Base-by-base conservation (phyloP, 2,329 filamentous ascomycete species). In the Parastagonospora avenae region DNA sequence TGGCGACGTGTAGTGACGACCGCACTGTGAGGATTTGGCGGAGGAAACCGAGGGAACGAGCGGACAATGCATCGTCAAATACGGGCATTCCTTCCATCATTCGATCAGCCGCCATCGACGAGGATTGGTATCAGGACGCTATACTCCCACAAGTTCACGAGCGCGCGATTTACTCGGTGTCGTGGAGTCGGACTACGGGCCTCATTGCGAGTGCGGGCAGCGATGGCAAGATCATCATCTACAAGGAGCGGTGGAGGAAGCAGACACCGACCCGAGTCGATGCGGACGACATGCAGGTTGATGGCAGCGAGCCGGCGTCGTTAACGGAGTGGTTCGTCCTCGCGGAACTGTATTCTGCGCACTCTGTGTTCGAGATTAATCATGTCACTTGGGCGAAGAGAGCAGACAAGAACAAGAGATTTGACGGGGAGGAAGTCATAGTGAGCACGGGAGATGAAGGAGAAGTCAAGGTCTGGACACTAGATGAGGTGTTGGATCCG, bases 331-430 rank as follows among this genome's bases (percentile, higher is more conserved):
- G 94, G 94, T 79, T 80, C 6, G 74, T 93, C 3, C 67, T 96
- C 12, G 84, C 85, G 0, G 82, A 83, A n/a, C 69, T 89, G 1
- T 80, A 87, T 41, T 87, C 87, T 30, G 90, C 88, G 2, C 94
- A 99, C 71, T 92, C 91, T 1, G 90, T 95, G 2, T 97, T 93
- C 68, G 94, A 99, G 75, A 82, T 97, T 57, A 99, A 99, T 67
- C 92, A 97, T 73, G 83, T 94, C 42, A 86, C 85, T 2, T 99
- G 94, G 94, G 92, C 91, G 59, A 84, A 82, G 62, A 82, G 92
- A 50, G 89, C 85, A 50, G 92, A 96, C 70, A 80, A 80, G 42
- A 87, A 78, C 1, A 81, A 81, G 68, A 79, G 76, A 55, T 80
- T 50, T n/a, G 81, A 83, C 1, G 80, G 74, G 19, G 91, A 96